Evolutionary conservation across 2,329 filamentous ascomycete species (phyloP), one percentile per base, ranked within the genome.

Genomic region (Thielaviopsis punctulata): DNA sequence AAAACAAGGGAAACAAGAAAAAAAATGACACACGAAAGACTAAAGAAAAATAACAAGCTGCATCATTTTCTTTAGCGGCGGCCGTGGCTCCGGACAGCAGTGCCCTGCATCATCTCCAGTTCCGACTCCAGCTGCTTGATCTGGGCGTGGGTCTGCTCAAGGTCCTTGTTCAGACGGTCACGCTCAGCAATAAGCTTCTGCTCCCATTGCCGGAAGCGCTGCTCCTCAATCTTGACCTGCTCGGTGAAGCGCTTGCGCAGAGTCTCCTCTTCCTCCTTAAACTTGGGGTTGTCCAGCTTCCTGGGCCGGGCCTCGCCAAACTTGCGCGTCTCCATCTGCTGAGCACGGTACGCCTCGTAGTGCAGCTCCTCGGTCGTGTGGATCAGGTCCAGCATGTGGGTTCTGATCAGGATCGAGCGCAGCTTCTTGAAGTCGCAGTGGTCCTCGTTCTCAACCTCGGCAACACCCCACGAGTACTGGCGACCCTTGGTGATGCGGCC

Each of bases 391-490:
- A 98, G 81, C 92, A 98, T 98, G 76, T 98, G 92, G 49, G 90
- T 95, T 69, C 92, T 87, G 74, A 98, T 96, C 60, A 98, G 77
- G 63, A 98, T 96, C 48, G 90, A 95, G 63, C 92, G 89, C 58
- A 98, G 84, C 77, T 98, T 98, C 84, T 98, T 98, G 78, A 98
- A 98, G 71, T 98, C 92, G 72, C 92, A 98, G 77, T 98, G 92
- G 66, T 98, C 92, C 73, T 98, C 92, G 66, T 98, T 98, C 78
- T 98, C 92, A 50, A 98, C 92, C 70, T 98, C 92, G 57, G 92
- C 92, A 62, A 98, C 92, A 76, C 92, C 92, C 92, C 92, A 98
- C 52, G 88, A 87, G 73, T 98, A 98, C 70, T 98, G 93, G 58
- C 92, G 88, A 60, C 92, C 92, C 80, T 98, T 98, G 68, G 96